Base-by-base conservation (phyloP, 805 yeast genomes). In the Nakazawaea wyomingensis region DNA sequence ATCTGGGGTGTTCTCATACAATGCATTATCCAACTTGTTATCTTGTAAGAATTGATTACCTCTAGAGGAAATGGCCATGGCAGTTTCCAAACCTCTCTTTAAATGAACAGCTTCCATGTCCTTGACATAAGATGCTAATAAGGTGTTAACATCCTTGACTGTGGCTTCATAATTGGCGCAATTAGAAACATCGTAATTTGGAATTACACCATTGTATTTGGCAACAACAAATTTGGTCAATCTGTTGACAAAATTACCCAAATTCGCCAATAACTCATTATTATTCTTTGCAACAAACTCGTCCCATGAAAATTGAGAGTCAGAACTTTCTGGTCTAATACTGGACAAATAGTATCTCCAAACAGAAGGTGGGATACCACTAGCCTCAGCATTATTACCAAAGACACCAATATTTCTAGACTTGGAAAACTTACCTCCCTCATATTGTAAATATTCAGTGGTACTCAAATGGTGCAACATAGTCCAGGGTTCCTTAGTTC, bases 351-450 rank as follows among this genome's bases (percentile, higher is more conserved):
- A 93, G 66, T 91, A 93, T 74, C 99, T 82, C 99, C 99, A 93
- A 32, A 93, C 97, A 34, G 96, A 84, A 35, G 97, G 80, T 3
- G 95, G 71, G 27, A 93, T 65, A 31, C 96, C 96, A 29, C 95
- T 86, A 29, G 86, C 96, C 66, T 88, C 80, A 33, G 98, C 99
- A 59, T 87, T 90, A 68, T 91, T 91, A 60, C 99, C 99, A 59
- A 93, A 93, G 34, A 93, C 99, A 66, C 99, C 99, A 48, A 91
- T 76, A 54, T 93, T 93, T 68, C 99, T 81, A n/a, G 96, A 87
- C 68, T 93, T 93, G 44, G 98, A 91, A 71, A 93, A 93, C 65
- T 93, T 93, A 51, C 99, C 99, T 49, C 91, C 95, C 70, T 93
- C 99, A 59, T 93, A 93, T 65, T 93, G 98, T 57, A 93, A 72